phyloP scores from a whole-genome alignment of 1,139 yeast species.

The Kluyveromyces sp. region DNA sequence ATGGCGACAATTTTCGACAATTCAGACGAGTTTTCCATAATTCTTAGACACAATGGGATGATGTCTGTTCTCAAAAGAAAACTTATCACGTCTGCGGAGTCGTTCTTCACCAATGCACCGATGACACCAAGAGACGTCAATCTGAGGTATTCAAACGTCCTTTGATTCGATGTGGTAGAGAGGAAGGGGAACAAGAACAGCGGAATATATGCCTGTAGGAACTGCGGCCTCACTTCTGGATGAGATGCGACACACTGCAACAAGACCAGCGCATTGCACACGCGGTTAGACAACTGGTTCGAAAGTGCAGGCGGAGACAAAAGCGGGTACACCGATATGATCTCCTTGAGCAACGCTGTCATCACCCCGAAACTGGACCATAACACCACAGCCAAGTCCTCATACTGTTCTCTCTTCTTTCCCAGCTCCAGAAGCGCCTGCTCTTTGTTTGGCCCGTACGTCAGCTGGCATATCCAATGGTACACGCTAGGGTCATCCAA shows the following conservation, averaged over 20 bases:
- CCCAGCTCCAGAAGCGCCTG: slow-evolving; percentile 89
- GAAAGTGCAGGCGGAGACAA: slow-evolving; percentile 82
- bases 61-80: slow-evolving; percentile 89
- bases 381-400: slow-evolving; percentile 82
- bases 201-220: slow-evolving; percentile 86
- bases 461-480: slow-evolving; percentile 84
- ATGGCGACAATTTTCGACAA: slow-evolving; percentile 94
- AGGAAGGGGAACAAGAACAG: slow-evolving; percentile 87
- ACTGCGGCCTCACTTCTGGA: slow-evolving; percentile 76
- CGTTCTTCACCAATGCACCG: slow-evolving; percentile 94
- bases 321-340: slow-evolving; percentile 81
- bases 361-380: slow-evolving; percentile 98
- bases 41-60: slow-evolving; percentile 86
- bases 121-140: slow-evolving; percentile 91
- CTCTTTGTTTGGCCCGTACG: slow-evolving; percentile 85
- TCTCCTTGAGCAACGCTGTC: slow-evolving; percentile 86
- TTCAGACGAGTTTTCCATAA: slow-evolving; percentile 94
- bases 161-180: slow-evolving; percentile 82
- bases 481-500: slow-evolving; percentile 81
- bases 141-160: slow-evolving; percentile 89
- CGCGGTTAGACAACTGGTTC: slow-evolving; percentile 84
- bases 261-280: slow-evolving; percentile 90
- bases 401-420: slow-evolving; percentile 89
- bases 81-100: slow-evolving; percentile 89
- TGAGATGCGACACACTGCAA: slow-evolving; percentile 96